A percentile compares a stretch with the other conserved stretches of the same genome.
Evolutionary conservation across 306 rosid species (phyloP).

Genomic region (Citrullus mucosospermus): DNA sequence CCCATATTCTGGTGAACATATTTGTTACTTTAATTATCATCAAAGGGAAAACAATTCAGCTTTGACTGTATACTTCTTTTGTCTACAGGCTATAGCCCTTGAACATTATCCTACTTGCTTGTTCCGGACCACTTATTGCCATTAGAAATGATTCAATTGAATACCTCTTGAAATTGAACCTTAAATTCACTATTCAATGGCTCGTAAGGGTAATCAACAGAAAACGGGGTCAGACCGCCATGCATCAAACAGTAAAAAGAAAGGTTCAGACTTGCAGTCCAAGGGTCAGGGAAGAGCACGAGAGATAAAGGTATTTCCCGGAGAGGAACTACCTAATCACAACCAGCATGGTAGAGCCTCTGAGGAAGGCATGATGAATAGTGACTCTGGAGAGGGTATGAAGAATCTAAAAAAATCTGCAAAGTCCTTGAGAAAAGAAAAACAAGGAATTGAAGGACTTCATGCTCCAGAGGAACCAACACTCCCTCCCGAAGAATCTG

Average conservation of each 20-base stretch:
- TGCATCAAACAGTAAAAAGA: slow-evolving; percentile 39
- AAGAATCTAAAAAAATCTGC: slow-evolving; percentile 20
- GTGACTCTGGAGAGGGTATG: slow-evolving; percentile 25
- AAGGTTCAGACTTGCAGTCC: slow-evolving; percentile 28
- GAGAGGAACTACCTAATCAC: slow-evolving; percentile 41
- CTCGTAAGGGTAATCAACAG: slow-evolving; percentile 86
- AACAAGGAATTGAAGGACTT: slow-evolving; percentile 30
- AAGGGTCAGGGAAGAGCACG: slow-evolving; percentile 35
- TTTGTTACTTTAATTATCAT: not conserved
- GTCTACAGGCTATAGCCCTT: not conserved
- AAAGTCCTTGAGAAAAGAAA: slow-evolving; percentile 39
- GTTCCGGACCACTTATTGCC: not conserved
- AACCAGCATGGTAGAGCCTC: slow-evolving; percentile 20
- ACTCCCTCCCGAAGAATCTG: slow-evolving; percentile 24
- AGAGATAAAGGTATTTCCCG: slow-evolving; percentile 42
- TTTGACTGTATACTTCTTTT: not conserved
- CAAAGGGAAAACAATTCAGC: not conserved
- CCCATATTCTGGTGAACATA: not conserved
- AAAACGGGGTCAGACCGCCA: slow-evolving; percentile 57
- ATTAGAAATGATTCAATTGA: slow-evolving; percentile 19
- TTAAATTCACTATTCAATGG: slow-evolving; percentile 34
- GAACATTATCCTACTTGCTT: not conserved
- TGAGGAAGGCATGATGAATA: slow-evolving; percentile 22
- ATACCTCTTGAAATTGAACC: slow-evolving; percentile 2
- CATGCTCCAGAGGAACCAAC: slow-evolving; percentile 20